Evolutionary conservation across 495 filamentous ascomycete species (phyloP), one percentile per base, ranked within the genome.

Genomic region (Penicillium turbatum): DNA sequence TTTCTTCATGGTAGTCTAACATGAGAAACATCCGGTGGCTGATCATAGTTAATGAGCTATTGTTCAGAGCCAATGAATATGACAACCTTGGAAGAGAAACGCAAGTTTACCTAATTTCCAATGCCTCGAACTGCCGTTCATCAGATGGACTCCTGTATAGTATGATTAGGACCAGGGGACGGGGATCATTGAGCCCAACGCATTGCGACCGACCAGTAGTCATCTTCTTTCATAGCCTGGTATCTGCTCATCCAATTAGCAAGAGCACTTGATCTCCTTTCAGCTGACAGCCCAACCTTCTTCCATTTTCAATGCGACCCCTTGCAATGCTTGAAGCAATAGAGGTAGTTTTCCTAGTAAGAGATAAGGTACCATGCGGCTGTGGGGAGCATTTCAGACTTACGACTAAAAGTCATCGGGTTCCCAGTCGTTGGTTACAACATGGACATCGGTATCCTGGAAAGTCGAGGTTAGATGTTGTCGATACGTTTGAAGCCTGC

Each of bases 191-290:
- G 6, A 27, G 2, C 12, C 21, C 11, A 2, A 48, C 6, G 27
- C 21, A n/a, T 29, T 12, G 21, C 26, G 24, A 53, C 51, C 26
- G 41, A 54, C 51, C 51, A 54, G 44, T 54, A 54, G 32, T 54
- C 51, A 29, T 54, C 42, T 54, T 47, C 31, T 29, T 54, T 54
- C 40, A 39, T 15, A 17, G 42, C 31, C 34, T 54, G 51, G 16
- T 54, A 54, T 39, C 51, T 54, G 24, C 15, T 12, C 38, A 2
- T 35, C 19, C 7, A 15, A 36, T 53, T 46, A 53, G 40, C 26
- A 16, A 29, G 7, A n/a, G n/a, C n/a, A n/a, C n/a, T n/a, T n/a
- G 5, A n/a, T n/a, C n/a, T 36, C 15, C 9, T n/a, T 3, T n/a
- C 2, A 0, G 6, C 7, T 42, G 2, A 1, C 15, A 4, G 6